Evolutionary conservation across 768 basidiomycete genomes (phyloP), one percentile per base, ranked within the genome.

Genomic region (Agaricus bisporus): DNA sequence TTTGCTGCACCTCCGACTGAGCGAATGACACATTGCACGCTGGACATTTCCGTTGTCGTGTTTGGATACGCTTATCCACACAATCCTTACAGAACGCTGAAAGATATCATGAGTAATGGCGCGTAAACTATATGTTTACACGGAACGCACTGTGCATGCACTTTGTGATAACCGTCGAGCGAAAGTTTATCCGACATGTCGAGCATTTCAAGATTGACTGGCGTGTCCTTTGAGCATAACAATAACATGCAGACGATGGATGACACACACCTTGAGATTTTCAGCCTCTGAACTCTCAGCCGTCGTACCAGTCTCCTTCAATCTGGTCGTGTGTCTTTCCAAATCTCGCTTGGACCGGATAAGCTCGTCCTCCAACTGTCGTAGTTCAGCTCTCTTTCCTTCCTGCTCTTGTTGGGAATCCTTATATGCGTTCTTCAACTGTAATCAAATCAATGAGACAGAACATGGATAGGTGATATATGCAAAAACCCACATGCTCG

Each of bases 1-100:
- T 63, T 41, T 66, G 64, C 52, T 75, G 70, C 18, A 93, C 90
- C 58, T 98, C 94, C 46, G 84, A 85, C 60, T 85, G 81, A 4
- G 86, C 85, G 70, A 98, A 98, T 1, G 78, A 68, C 29, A 87
- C 63, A 57, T 86, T 86, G 65, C 95, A 98, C 5, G 87, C 85
- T 20, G 94, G 94, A 70, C 95, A 98, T 67, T 95, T 95, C 25
- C 95, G 85, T 65, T 97, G 94, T 55, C 95, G 83, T 14, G 89
- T 93, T 25, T 86, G 70, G 60, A 98, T 78, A 39, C 95, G 86
- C n/a, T 84, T 75, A 58, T 97, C 94, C 32, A 98, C 78, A 64
- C 88, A 97, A 51, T 75, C 66, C 68, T 83, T 86, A 69, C 90
- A 91, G 70, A 95, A 95, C 0, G 91, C 92, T 93, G 58, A 9